A percentile compares a stretch with the other conserved stretches of the same genome.
These are phyloP conservation scores for Tanacetum coccineum DNA, from an alignment of 129 eudicot genomes.

Conservation along the genomic window DNA sequence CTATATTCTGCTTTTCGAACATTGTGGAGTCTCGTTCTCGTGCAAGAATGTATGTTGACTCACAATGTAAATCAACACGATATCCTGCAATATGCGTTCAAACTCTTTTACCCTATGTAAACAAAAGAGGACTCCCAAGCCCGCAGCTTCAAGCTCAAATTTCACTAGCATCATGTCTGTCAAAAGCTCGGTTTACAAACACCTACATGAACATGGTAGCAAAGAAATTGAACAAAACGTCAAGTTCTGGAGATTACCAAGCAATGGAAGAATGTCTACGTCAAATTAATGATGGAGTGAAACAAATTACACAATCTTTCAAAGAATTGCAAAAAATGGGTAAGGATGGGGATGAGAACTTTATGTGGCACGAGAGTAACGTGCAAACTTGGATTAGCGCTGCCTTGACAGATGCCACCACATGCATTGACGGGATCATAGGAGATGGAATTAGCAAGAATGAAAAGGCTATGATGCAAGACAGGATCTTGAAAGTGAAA, in stretches of 20 bases:
- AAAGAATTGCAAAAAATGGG: slow-evolving; percentile 46
- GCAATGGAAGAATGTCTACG: slow-evolving; percentile 44
- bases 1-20: slow-evolving; percentile 25
- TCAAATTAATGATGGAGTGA: slow-evolving; percentile 53
- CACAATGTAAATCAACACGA: slow-evolving; percentile 46
- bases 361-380: slow-evolving; percentile 68
- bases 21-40: slow-evolving; percentile 40
- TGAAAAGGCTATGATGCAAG: slow-evolving; percentile 49
- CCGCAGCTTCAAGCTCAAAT: slow-evolving; percentile 53
- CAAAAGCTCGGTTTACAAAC: slow-evolving; percentile 38
- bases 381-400: slow-evolving; percentile 70
- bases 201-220: slow-evolving; percentile 45
- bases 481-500: slow-evolving; percentile 54
- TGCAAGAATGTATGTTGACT: slow-evolving; percentile 41
- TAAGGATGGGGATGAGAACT: slow-evolving; percentile 37
- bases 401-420: slow-evolving; percentile 53
- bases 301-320: slow-evolving; percentile 50
- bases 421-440: slow-evolving; percentile 45
- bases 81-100: slow-evolving; percentile 45
- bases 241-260: slow-evolving; percentile 32
- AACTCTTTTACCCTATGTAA: slow-evolving; percentile 35
- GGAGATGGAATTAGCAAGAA: slow-evolving; percentile 41
- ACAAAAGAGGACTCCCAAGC: slow-evolving; percentile 31
- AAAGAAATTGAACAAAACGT: slow-evolving; percentile 23
- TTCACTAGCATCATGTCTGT: slow-evolving; percentile 46